A percentile compares a stretch with the other conserved stretches of the same genome.
phyloP scores from a whole-genome alignment of 2,329 filamentous ascomycete genomes.

The Venturiaceae sp. region DNA sequence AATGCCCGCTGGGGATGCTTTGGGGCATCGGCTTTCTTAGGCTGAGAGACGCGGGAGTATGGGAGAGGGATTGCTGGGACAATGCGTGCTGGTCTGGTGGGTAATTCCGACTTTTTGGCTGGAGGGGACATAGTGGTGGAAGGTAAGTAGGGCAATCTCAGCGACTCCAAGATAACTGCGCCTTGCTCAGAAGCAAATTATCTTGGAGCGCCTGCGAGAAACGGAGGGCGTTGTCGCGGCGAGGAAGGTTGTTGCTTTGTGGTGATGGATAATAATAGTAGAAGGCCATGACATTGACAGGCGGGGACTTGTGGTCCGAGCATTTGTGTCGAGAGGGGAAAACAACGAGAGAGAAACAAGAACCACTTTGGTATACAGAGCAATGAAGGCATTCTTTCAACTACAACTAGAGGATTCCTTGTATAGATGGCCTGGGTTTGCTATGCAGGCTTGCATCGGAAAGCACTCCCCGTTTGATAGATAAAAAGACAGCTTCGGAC shows the following conservation, averaged over 20 bases:
- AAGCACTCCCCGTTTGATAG: too few relatives aligned
- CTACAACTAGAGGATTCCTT: not conserved
- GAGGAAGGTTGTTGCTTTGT: not conserved
- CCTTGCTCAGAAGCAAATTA: not conserved
- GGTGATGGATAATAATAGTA: not conserved
- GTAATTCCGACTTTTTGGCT: not conserved
- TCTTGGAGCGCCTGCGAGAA: conserved; percentile 2
- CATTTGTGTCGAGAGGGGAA: not conserved
- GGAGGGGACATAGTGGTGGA: not conserved
- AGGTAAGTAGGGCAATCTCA: not conserved
- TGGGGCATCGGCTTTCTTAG: not conserved
- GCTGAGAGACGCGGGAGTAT: not conserved
- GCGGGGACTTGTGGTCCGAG: not conserved
- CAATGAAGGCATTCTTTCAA: not conserved
- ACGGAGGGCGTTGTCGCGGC: not conserved
- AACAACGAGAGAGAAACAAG: not conserved
- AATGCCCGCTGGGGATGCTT: not conserved
- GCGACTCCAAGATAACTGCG: conserved; percentile 1
- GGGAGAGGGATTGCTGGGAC: not conserved
- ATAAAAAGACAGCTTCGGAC: not conserved
- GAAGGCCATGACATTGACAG: not conserved
- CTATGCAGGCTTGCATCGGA: not conserved
- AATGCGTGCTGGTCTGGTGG: not conserved
- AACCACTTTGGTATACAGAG: not conserved
- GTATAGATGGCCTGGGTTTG: not conserved